Evolutionary conservation across 2,329 filamentous ascomycete species (phyloP).

Genomic region (Exophiala phaeomuriformis): DNA sequence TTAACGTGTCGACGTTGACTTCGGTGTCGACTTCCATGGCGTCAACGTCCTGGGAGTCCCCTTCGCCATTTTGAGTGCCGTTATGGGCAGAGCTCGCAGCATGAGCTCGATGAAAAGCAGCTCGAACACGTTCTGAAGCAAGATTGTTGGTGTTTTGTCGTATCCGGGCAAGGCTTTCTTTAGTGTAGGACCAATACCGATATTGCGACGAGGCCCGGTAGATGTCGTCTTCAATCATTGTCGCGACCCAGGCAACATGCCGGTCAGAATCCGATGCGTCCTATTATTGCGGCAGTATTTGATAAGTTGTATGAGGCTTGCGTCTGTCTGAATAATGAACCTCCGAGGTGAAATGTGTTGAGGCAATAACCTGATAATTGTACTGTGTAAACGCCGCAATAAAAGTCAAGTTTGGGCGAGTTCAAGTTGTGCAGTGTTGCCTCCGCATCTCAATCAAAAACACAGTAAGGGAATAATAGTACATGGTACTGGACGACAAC

Average conservation of each 20-base stretch:
- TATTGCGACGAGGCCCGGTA: conserved; percentile 89
- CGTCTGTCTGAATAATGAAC: too few species aligned
- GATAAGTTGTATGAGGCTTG: too few species aligned
- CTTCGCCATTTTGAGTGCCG: conserved; percentile 29
- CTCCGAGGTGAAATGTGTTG: too few species aligned
- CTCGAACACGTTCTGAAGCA: conserved; percentile 61
- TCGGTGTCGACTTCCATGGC: conserved; percentile 30
- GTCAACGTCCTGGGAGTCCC: conserved; percentile 2
- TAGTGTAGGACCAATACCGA: conserved; percentile 85
- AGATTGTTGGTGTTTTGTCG: conserved; percentile 72
- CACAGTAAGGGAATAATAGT: too few species aligned
- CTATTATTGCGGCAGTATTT: too few species aligned
- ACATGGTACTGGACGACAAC: too few species aligned
- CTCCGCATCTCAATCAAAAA: too few species aligned
- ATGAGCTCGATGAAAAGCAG: conserved; percentile 48
- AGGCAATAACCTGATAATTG: neutral
- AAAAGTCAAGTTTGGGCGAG: too few species aligned
- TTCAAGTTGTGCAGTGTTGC: too few species aligned
- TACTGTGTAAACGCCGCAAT: neutral
- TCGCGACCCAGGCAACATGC: conserved; percentile 10
- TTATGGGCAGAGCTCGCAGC: conserved; percentile 33
- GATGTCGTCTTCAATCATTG: conserved; percentile 80
- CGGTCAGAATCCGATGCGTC: neutral
- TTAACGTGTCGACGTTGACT: conserved; percentile 59
- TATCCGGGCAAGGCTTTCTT: conserved; percentile 60